Conservation (phyloP, 495 filamentous ascomycete species). For the Bacidia rubella region DNA sequence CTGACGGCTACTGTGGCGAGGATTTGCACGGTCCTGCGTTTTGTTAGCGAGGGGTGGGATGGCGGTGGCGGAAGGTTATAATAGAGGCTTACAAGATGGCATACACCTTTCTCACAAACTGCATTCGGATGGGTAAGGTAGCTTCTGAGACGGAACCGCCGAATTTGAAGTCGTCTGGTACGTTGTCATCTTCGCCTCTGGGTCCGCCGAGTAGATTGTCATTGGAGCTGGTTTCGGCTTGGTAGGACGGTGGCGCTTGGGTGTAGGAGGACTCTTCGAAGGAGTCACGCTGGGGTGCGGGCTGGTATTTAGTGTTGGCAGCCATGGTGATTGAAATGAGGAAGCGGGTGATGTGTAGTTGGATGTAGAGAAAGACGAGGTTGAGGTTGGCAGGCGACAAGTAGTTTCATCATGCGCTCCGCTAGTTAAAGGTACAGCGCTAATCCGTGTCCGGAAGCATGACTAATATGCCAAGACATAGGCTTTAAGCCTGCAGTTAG, state of each 20-base stretch:
- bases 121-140: constrained; percentile 88
- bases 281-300: constrained; percentile 62
- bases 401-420: background rate
- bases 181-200: constrained; percentile 70
- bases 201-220: constrained; percentile 50
- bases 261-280: constrained; percentile 53
- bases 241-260: constrained; percentile 76
- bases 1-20: constrained; percentile 69
- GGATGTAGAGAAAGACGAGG: no score
- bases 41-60: background rate
- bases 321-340: constrained; percentile 36
- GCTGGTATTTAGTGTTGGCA: constrained; percentile 53
- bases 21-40: constrained; percentile 65
- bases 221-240: constrained; percentile 36
- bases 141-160: constrained; percentile 85
- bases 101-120: constrained; percentile 93
- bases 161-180: constrained; percentile 99
- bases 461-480: no score
- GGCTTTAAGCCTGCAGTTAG: no score
- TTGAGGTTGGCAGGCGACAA: background rate
- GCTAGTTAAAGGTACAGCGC: background rate
- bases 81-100: constrained; percentile 50
- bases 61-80: background rate
- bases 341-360: background rate
- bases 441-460: background rate